Percentiles rank a stretch among this genome's conserved stretches.
phyloP scores from a whole-genome alignment of 352 stramenopile genomes.

The Peronospora belbahrii region DNA sequence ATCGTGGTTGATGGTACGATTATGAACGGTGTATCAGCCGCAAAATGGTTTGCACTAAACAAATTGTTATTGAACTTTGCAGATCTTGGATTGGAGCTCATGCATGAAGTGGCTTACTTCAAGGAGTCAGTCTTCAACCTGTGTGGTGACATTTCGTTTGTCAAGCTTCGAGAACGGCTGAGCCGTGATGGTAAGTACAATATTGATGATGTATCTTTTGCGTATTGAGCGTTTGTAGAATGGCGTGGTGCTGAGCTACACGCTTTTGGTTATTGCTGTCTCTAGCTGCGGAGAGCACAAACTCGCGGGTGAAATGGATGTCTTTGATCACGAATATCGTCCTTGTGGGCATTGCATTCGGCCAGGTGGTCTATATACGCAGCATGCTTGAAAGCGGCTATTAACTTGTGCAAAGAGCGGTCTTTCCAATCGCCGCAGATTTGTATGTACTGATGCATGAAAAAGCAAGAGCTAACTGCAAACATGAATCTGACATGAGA shows the following conservation, averaged over 20 bases:
- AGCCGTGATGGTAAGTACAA: slow-evolving; percentile 51
- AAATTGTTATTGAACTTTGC: background rate
- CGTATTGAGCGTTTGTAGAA: background rate
- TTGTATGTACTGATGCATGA: background rate
- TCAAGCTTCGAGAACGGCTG: slow-evolving; percentile 66
- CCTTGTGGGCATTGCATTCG: slow-evolving; percentile 65
- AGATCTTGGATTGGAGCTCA: slow-evolving; percentile 74
- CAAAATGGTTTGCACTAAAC: background rate
- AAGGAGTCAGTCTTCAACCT: slow-evolving; percentile 75
- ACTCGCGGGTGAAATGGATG: slow-evolving; percentile 77
- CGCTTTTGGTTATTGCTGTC: slow-evolving; percentile 3
- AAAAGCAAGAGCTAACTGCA: slow-evolving; percentile 1
- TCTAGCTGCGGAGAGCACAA: slow-evolving; percentile 65
- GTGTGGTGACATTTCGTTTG: slow-evolving; percentile 69
- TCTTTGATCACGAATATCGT: slow-evolving; percentile 75
- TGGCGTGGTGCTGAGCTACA: slow-evolving; percentile 1
- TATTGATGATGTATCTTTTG: background rate
- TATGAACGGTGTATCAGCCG: background rate
- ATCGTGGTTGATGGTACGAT: slow-evolving; percentile 62
- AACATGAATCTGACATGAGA: slow-evolving; percentile 10
- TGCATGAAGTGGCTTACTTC: slow-evolving; percentile 75
- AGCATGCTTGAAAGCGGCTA: slow-evolving; percentile 71
- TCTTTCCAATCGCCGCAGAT: background rate
- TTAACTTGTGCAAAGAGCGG: slow-evolving; percentile 21
- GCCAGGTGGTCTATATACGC: slow-evolving; percentile 81